A percentile compares a stretch with the other conserved stretches of the same genome.
phyloP scores from a whole-genome alignment of 2,329 filamentous ascomycete species.

The Exophiala oligosperma region DNA sequence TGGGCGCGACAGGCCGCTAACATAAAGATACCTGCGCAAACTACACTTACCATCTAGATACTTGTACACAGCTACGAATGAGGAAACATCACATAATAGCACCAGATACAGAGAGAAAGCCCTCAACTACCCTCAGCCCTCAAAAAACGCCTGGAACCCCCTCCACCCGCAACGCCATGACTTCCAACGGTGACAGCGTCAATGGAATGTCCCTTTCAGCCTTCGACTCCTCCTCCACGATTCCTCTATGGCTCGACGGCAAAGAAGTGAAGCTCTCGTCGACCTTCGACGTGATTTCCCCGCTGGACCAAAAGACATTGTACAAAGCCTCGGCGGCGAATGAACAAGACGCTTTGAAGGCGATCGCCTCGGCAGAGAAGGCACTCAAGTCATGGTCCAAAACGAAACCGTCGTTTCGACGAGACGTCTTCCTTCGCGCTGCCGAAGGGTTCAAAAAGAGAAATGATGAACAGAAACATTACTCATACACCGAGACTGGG shows the following conservation, averaged over 20 bases:
- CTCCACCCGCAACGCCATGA: no score
- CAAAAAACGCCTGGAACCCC: no score
- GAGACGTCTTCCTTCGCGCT: constrained; percentile 69
- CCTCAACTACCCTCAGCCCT: no score
- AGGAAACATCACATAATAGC: no score
- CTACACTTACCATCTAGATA: no score
- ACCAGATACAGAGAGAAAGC: no score
- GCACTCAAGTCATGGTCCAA: constrained; percentile 71
- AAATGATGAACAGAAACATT: constrained; percentile 59
- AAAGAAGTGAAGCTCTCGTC: constrained; percentile 41
- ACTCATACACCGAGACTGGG: constrained; percentile 62
- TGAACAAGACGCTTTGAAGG: constrained; percentile 55
- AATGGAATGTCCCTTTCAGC: no score
- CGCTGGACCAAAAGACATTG: constrained; percentile 53
- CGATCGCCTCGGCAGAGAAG: constrained; percentile 60
- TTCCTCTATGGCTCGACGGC: constrained; percentile 47
- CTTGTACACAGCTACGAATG: no score
- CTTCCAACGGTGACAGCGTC: no score
- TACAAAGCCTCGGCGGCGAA: constrained; percentile 60
- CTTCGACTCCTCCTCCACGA: constrained; percentile 21
- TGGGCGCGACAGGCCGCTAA: no score
- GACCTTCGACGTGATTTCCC: constrained; percentile 55
- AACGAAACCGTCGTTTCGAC: constrained; percentile 60
- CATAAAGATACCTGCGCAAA: no score
- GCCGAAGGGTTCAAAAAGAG: constrained; percentile 63